phyloP scores from a whole-genome alignment of 1,284 basidiomycete species.

The Termitomyces sp. region DNA sequence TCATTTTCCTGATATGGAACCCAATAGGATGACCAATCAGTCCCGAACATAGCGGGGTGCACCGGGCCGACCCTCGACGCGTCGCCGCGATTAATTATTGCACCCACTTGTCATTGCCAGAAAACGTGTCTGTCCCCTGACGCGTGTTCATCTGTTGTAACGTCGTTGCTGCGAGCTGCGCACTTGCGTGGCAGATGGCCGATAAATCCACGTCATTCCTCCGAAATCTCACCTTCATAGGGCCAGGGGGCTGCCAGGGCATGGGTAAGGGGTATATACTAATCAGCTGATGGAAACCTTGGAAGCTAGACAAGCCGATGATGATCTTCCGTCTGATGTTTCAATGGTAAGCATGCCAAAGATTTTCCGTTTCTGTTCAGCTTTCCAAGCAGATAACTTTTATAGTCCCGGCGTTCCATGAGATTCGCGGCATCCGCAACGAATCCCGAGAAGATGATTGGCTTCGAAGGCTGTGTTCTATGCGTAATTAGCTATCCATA shows the following conservation, averaged over 20 bases:
- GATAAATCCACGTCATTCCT: not conserved
- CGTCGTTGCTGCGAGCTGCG: not conserved
- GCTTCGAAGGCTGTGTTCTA: not conserved
- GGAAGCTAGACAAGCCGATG: not conserved
- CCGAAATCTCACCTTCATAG: not conserved
- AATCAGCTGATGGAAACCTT: slow-evolving; percentile 4
- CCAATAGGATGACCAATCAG: slow-evolving; percentile 6
- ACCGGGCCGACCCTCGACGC: not conserved
- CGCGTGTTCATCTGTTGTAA: not conserved
- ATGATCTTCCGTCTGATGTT: not conserved
- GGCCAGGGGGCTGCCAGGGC: slow-evolving; percentile 2
- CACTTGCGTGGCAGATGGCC: not conserved
- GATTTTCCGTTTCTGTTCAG: not conserved
- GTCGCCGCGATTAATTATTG: not conserved
- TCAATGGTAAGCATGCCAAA: not conserved
- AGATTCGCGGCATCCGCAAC: not conserved
- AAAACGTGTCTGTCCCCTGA: not conserved
- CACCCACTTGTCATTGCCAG: not conserved
- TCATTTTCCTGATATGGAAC: slow-evolving; percentile 12
- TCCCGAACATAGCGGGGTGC: slow-evolving; percentile 5
- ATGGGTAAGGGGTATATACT: slow-evolving; percentile 8
- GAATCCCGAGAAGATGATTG: not conserved
- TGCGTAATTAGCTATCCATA: not conserved
- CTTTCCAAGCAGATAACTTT: not conserved
- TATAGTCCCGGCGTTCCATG: not conserved